A percentile compares a stretch with the other conserved stretches of the same genome.
These are phyloP conservation scores for Naematelia encephala DNA, from an alignment of 768 basidiomycete genomes.

Conservation along the genomic window DNA sequence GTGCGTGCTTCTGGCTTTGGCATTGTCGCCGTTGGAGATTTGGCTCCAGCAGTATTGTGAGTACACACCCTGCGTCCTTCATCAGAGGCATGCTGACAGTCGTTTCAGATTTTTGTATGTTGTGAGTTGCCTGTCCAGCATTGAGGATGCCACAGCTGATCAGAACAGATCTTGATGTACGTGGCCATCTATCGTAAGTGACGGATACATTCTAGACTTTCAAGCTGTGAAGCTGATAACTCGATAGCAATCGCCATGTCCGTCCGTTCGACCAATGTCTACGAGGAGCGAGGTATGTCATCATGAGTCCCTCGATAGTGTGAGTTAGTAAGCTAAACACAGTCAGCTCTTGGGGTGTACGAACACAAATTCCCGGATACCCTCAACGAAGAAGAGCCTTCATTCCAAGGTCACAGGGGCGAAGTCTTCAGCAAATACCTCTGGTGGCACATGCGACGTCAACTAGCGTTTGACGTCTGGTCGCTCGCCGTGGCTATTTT, in stretches of 20 bases:
- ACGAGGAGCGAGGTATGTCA: constrained; percentile 40
- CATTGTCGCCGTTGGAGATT: constrained; percentile 27
- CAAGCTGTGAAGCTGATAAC: neutral
- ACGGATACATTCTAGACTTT: neutral
- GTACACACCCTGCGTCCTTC: neutral
- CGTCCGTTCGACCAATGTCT: constrained; percentile 47
- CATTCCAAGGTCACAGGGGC: constrained; percentile 23
- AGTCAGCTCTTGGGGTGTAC: constrained; percentile 37
- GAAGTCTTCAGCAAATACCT: constrained; percentile 46
- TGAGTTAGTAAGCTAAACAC: neutral
- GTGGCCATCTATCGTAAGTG: constrained; percentile 42
- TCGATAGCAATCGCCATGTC: constrained; percentile 35
- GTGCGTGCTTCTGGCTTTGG: constrained; percentile 42
- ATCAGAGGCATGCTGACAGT: neutral
- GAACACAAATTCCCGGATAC: constrained; percentile 17
- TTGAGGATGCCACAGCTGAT: neutral
- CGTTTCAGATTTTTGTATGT: constrained; percentile 6
- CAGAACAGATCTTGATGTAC: constrained; percentile 42
- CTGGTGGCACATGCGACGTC: constrained; percentile 33
- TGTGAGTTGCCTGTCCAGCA: neutral
- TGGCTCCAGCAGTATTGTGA: constrained; percentile 40
- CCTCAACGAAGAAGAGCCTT: constrained; percentile 20
- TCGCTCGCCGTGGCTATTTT: constrained; percentile 39
- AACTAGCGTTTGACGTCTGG: constrained; percentile 49
- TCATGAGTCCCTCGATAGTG: neutral